Percentiles rank a stretch among this genome's conserved stretches.
Evolutionary conservation across 2,329 filamentous ascomycete species (phyloP).

Genomic region (Fusarium mexicanum): DNA sequence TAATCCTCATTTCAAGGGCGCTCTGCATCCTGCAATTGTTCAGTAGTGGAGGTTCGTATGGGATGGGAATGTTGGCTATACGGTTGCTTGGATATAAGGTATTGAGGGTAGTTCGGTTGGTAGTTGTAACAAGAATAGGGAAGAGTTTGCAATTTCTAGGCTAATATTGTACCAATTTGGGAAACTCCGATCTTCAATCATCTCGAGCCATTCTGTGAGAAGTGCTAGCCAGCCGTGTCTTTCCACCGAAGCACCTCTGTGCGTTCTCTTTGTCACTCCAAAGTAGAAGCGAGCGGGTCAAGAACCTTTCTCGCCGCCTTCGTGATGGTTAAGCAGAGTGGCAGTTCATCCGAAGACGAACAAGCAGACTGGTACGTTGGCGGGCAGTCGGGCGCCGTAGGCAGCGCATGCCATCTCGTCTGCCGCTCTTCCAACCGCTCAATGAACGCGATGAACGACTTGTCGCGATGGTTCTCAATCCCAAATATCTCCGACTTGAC

Average conservation of each 20-base stretch:
- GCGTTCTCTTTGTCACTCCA: neutral
- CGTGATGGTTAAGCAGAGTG: neutral
- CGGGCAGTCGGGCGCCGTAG: neutral
- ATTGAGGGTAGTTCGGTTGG: neutral
- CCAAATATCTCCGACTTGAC: conserved; percentile 1
- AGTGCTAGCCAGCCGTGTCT: neutral
- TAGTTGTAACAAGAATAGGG: neutral
- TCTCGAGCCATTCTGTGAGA: neutral
- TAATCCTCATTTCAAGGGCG: conserved; percentile 18
- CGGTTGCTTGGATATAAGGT: neutral
- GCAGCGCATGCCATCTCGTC: neutral
- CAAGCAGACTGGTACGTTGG: neutral
- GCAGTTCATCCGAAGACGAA: neutral
- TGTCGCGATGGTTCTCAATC: neutral
- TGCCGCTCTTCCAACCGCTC: conserved; percentile 2
- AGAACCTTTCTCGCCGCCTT: neutral
- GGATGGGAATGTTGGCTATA: neutral
- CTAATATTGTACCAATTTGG: neutral
- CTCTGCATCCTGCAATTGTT: neutral
- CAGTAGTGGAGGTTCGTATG: neutral
- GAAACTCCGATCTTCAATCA: neutral
- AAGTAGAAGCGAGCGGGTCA: neutral
- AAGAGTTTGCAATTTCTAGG: neutral
- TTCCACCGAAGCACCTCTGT: too few relatives aligned
- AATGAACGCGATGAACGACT: neutral